A percentile compares a stretch with the other conserved stretches of the same genome.
These are phyloP conservation scores for Heliosperma pusillum DNA, from an alignment of 148 eudicot species.

Conservation along the genomic window DNA sequence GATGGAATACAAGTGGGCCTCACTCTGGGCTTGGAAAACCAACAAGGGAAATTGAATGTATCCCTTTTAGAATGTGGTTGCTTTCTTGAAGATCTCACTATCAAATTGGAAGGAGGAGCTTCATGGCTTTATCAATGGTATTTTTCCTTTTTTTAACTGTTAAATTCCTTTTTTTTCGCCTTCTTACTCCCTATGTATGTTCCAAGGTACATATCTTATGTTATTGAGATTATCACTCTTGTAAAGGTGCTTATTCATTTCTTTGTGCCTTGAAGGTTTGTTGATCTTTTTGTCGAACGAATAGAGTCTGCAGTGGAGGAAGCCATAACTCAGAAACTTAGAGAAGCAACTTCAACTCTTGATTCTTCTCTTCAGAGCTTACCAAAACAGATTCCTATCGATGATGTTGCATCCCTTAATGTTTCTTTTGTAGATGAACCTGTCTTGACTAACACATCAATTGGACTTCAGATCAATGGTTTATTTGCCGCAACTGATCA, in stretches of 20 bases:
- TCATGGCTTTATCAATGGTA: slow-evolving; percentile 99
- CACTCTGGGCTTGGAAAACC: slow-evolving; percentile 52
- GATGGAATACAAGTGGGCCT: slow-evolving; percentile 87
- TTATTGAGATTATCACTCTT: background rate
- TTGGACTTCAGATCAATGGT: slow-evolving; percentile 73
- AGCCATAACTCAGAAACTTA: slow-evolving; percentile 51
- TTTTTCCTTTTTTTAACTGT: slow-evolving; percentile 1
- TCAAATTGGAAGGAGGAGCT: slow-evolving; percentile 82
- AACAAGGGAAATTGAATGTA: slow-evolving; percentile 58
- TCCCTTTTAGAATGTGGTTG: slow-evolving; percentile 78
- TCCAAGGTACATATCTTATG: background rate
- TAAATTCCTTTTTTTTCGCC: background rate
- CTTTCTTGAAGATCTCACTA: slow-evolving; percentile 55
- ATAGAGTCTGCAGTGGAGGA: slow-evolving; percentile 69
- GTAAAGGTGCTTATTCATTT: slow-evolving; percentile 4
- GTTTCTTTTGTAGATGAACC: slow-evolving; percentile 51
- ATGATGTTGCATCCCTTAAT: slow-evolving; percentile 59
- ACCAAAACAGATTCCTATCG: slow-evolving; percentile 58
- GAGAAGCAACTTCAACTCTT: slow-evolving; percentile 45
- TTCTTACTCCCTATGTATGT: background rate
- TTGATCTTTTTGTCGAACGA: slow-evolving; percentile 60
- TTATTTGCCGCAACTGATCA: slow-evolving; percentile 42
- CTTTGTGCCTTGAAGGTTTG: slow-evolving; percentile 38
- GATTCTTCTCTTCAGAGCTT: slow-evolving; percentile 50
- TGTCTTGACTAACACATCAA: slow-evolving; percentile 46